phyloP scores from a whole-genome alignment of 805 yeast genomes.

The Starmera pachycereana region DNA sequence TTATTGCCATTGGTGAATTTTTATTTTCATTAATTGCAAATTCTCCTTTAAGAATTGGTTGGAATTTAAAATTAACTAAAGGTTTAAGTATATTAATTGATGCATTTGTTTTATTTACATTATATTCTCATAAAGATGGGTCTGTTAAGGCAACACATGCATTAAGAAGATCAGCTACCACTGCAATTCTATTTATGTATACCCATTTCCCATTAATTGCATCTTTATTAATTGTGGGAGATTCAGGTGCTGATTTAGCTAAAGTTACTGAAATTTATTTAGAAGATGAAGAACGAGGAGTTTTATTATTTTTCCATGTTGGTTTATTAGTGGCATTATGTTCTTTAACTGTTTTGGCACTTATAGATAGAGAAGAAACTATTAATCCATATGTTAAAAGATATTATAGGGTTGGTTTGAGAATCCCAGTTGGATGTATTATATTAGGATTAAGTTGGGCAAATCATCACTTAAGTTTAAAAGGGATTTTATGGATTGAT shows the following conservation, averaged over 20 bases:
- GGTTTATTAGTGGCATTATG: constrained; percentile 38
- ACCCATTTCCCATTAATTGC: constrained; percentile 43
- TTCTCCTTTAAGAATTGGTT: constrained; percentile 37
- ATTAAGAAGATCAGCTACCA: constrained; percentile 32
- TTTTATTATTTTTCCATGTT: constrained; percentile 41
- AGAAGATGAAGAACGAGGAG: constrained; percentile 25
- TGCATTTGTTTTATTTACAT: constrained; percentile 39
- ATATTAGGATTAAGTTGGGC: constrained; percentile 36
- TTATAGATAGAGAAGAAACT: constrained; percentile 31
- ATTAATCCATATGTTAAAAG: constrained; percentile 23
- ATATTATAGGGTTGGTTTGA: constrained; percentile 27
- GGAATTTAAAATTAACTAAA: constrained; percentile 29
- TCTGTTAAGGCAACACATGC: constrained; percentile 41
- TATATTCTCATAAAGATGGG: constrained; percentile 48
- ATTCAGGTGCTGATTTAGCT: constrained; percentile 43
- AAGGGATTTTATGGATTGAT: constrained; percentile 33
- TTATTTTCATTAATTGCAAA: constrained; percentile 41
- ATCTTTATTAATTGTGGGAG: constrained; percentile 44
- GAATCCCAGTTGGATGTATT: constrained; percentile 30
- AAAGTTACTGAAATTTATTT: constrained; percentile 19
- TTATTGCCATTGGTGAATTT: constrained; percentile 60
- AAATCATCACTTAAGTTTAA: constrained; percentile 23
- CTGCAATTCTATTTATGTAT: constrained; percentile 37
- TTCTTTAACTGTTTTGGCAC: constrained; percentile 29
- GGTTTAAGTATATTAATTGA: constrained; percentile 37